Conservation (phyloP, 1,139 yeast species). For the Zygosaccharomyces pseudobailii region DNA sequence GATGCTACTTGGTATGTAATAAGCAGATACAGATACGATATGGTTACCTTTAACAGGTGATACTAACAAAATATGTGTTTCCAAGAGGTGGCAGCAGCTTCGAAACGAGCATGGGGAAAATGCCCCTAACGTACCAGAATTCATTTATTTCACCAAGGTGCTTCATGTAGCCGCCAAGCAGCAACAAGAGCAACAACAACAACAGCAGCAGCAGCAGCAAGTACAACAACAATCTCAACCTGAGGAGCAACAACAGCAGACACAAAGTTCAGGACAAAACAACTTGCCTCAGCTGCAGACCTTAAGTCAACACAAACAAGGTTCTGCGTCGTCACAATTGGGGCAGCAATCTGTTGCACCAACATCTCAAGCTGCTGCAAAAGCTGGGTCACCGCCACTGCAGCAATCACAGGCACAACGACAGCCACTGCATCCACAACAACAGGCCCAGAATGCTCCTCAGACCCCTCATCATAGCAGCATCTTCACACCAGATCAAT, state of each 20-base stretch:
- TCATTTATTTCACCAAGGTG: constrained; percentile 52
- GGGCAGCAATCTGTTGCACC: constrained; percentile 22
- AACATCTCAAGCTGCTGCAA: constrained; percentile 11
- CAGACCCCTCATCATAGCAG: constrained; percentile 12
- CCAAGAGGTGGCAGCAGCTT: constrained; percentile 56
- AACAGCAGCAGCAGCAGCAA: constrained; percentile 21
- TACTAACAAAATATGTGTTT: constrained; percentile 10
- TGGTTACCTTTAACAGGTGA: background rate
- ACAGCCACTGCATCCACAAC: background rate
- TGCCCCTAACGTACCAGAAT: constrained; percentile 58
- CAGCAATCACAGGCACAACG: background rate
- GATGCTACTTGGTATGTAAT: constrained; percentile 30
- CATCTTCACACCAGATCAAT: constrained; percentile 55
- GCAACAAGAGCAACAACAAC: constrained; percentile 37
- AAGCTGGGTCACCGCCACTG: background rate
- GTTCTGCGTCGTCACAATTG: constrained; percentile 9
- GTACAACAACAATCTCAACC: constrained; percentile 17
- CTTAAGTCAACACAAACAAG: constrained; percentile 5
- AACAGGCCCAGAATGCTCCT: constrained; percentile 40
- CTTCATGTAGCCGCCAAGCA: constrained; percentile 51
- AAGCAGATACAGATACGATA: background rate
- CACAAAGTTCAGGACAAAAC: constrained; percentile 16
- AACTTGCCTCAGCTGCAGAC: constrained; percentile 16
- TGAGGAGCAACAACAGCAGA: constrained; percentile 13
- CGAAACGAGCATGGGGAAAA: constrained; percentile 61